Evolutionary conservation across 2,329 filamentous ascomycete genomes (phyloP).

Genomic region (Fusarium nodosum): DNA sequence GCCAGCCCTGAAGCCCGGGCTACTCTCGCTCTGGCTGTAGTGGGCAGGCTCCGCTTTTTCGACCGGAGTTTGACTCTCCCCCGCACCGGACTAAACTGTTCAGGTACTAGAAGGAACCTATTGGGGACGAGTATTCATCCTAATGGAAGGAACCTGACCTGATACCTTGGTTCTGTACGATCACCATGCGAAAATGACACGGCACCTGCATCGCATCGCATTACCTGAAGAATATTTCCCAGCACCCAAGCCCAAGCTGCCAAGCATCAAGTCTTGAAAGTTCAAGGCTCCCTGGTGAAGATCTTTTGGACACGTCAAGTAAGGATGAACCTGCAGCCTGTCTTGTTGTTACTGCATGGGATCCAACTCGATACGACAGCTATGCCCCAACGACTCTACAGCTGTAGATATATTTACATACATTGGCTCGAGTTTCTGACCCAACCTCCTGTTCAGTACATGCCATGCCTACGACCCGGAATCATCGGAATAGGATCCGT

Average conservation of each 20-base stretch:
- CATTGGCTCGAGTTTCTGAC: constrained; percentile 7
- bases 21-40: constrained; percentile 1
- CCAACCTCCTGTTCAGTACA: constrained; percentile 5
- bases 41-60: constrained; percentile 45
- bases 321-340: constrained; percentile 6
- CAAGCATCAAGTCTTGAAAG: constrained; percentile 3
- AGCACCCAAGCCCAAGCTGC: not conserved
- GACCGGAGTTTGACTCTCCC: constrained; percentile 47
- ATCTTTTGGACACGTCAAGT: constrained; percentile 22
- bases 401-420: not conserved
- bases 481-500: constrained; percentile 32
- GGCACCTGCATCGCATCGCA: constrained; percentile 28
- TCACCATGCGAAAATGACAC: constrained; percentile 37
- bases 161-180: constrained; percentile 8
- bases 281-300: constrained; percentile 29
- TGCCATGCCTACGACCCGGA: constrained; percentile 15
- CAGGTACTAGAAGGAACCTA: constrained; percentile 36
- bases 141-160: not conserved
- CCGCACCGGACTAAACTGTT: constrained; percentile 48
- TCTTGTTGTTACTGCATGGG: not conserved
- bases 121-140: constrained; percentile 19
- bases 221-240: constrained; percentile 7
- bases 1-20: constrained; percentile 8
- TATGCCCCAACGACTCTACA: constrained; percentile 7
- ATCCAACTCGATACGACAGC: constrained; percentile 9